Base-by-base conservation (phyloP, 2,329 filamentous ascomycete species). In the Colletotrichum scovillei region DNA sequence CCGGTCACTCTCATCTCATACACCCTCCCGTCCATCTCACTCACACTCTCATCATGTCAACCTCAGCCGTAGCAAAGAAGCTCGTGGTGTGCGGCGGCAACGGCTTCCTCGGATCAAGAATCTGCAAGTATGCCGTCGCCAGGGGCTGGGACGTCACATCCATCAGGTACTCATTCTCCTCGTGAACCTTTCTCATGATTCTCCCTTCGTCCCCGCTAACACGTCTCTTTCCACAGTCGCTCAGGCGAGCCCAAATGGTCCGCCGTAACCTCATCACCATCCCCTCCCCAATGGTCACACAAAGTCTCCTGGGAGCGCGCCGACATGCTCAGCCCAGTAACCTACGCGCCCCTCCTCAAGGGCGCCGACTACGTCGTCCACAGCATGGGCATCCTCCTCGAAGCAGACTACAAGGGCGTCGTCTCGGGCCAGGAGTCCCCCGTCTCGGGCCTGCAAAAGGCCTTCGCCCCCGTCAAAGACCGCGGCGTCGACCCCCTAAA, bases 341-440 rank as follows among this genome's bases (percentile, higher is more conserved):
- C 93, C 22, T 99, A 26, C 26, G 90, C 89, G 9, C 86, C 92
- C 0, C 90, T 96, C 60, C 90, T 99, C 74, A 89, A 91, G 76
- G 91, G 90, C 69, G 94, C 95, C 74, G 91, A 95, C 81, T 95
- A 92, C 69, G 95, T 98, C 30, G 93, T 99, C 59, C 97, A 99
- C 87, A 95, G 90, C 79, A 95, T 98, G 93, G 97, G 97, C 11
- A 98, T 99, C 78, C 88, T 99, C 22, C 90, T 99, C 11, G 97
- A 99, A 86, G 95, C 95, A 63, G 97, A 99, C 86, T 99, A 99
- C 90, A 99, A 99, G 84, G 94, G 93, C 77, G 92, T 98, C 19
- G 81, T 99, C 30, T 92, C 91, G 24, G 97, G 97, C 63, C 91
- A 90, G 73, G 95, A 98, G 79, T 95, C 94, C 0, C 91, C 95